These are phyloP conservation scores for Aureobasidium sp. DNA, from an alignment of 2,329 filamentous ascomycete species.

Conservation along the genomic window DNA sequence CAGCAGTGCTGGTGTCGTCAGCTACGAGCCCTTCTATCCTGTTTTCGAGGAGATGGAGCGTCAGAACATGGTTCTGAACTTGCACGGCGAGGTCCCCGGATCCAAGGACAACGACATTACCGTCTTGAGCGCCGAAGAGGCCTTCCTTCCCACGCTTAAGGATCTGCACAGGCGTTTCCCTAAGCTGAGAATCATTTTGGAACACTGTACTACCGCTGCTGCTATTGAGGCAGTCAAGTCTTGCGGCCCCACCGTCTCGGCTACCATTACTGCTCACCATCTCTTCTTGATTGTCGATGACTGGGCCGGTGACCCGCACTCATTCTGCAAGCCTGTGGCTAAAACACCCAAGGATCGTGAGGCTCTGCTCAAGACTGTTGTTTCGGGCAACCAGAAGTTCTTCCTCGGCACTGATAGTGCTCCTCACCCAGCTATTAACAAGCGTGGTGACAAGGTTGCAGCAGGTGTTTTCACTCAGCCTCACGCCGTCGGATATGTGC, in stretches of 20 bases:
- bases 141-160: slow-evolving; percentile 73
- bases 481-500: slow-evolving; percentile 57
- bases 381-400: slow-evolving; percentile 56
- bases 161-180: slow-evolving; percentile 71
- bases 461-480: slow-evolving; percentile 78
- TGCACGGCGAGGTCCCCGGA: slow-evolving; percentile 81
- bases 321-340: slow-evolving; percentile 66
- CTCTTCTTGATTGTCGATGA: slow-evolving; percentile 73
- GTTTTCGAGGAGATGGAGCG: slow-evolving; percentile 88
- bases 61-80: slow-evolving; percentile 74
- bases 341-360: slow-evolving; percentile 63
- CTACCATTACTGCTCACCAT: slow-evolving; percentile 82
- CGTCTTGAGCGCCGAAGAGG: slow-evolving; percentile 60
- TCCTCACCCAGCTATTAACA: slow-evolving; percentile 58
- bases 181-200: slow-evolving; percentile 56
- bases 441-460: slow-evolving; percentile 51
- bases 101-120: slow-evolving; percentile 35
- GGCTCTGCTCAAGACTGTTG: slow-evolving; percentile 60
- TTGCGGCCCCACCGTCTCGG: slow-evolving; percentile 70
- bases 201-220: slow-evolving; percentile 82
- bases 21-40: slow-evolving; percentile 63
- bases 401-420: slow-evolving; percentile 70
- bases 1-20: slow-evolving; percentile 59
- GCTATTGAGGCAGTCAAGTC: slow-evolving; percentile 69
- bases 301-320: slow-evolving; percentile 62